These are phyloP conservation scores for Neonothopanus nambi DNA, from an alignment of 1,284 basidiomycete species.

Conservation along the genomic window DNA sequence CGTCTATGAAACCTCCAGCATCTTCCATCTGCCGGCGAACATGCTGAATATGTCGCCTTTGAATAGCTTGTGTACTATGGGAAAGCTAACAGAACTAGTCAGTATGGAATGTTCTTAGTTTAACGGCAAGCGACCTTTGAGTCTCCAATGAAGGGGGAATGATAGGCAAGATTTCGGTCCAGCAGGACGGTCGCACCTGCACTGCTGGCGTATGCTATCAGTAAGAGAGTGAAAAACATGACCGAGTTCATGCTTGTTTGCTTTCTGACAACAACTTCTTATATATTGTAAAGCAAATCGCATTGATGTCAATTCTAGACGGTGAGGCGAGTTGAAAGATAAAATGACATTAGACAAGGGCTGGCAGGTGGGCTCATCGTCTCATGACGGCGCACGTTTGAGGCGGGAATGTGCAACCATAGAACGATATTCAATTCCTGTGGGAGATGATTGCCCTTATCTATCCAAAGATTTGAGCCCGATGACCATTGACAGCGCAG, in stretches of 20 bases:
- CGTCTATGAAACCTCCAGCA: slow-evolving; percentile 43
- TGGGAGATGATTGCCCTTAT: too few species aligned
- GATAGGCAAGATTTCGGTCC: slow-evolving; percentile 48
- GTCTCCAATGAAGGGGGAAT: slow-evolving; percentile 46
- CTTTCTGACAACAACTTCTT: neutral
- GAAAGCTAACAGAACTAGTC: slow-evolving; percentile 33
- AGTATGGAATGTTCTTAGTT: slow-evolving; percentile 13
- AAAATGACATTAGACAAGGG: neutral
- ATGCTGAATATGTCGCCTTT: slow-evolving; percentile 38
- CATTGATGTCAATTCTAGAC: neutral
- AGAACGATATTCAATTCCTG: too few species aligned
- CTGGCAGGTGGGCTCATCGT: neutral
- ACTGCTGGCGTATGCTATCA: neutral
- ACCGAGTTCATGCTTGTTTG: neutral
- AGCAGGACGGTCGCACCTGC: slow-evolving; percentile 33
- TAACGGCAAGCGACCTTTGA: slow-evolving; percentile 31
- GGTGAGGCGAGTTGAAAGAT: too few species aligned
- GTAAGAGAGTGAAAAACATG: neutral
- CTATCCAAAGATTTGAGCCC: neutral
- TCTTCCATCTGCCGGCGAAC: slow-evolving; percentile 41
- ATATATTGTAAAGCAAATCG: neutral
- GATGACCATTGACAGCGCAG: neutral
- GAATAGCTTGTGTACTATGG: slow-evolving; percentile 38
- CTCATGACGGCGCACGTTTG: slow-evolving; percentile 11
- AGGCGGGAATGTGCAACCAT: neutral